Conservation (phyloP, 1,284 basidiomycete species). For the Cronartium quercuum region DNA sequence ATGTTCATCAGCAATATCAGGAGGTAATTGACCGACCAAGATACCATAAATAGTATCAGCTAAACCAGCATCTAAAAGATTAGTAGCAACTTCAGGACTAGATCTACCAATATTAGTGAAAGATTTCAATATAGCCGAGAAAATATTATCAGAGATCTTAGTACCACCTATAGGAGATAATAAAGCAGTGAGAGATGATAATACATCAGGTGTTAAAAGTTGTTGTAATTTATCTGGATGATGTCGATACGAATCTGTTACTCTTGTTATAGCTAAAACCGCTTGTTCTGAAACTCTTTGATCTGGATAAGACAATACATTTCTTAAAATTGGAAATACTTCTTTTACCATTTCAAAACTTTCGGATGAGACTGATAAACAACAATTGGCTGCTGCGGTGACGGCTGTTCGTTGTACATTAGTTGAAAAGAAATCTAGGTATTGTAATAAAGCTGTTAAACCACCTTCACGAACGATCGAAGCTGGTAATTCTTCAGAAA, state of each 20-base stretch:
- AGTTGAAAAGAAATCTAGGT: slow-evolving; percentile 93
- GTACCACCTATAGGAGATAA: slow-evolving; percentile 73
- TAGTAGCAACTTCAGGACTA: slow-evolving; percentile 75
- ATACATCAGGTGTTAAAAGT: slow-evolving; percentile 72
- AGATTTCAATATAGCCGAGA: slow-evolving; percentile 76
- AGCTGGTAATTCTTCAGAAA: slow-evolving; percentile 88
- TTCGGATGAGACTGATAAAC: slow-evolving; percentile 77
- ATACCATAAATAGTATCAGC: slow-evolving; percentile 87
- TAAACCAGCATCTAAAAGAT: slow-evolving; percentile 79
- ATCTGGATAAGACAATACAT: slow-evolving; percentile 81
- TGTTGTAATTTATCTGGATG: slow-evolving; percentile 71
- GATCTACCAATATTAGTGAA: slow-evolving; percentile 72
- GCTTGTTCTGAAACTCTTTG: slow-evolving; percentile 89
- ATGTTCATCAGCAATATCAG: slow-evolving; percentile 55
- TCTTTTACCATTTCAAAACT: slow-evolving; percentile 78
- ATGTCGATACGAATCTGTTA: slow-evolving; percentile 81
- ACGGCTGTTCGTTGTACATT: slow-evolving; percentile 90
- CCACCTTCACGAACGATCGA: slow-evolving; percentile 91
- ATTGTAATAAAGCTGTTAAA: slow-evolving; percentile 79
- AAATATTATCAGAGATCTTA: slow-evolving; percentile 71
- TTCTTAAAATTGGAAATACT: slow-evolving; percentile 84
- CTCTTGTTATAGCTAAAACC: slow-evolving; percentile 82
- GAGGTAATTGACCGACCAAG: slow-evolving; percentile 78
- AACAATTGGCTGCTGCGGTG: slow-evolving; percentile 93
- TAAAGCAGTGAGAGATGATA: slow-evolving; percentile 73